phyloP scores from a whole-genome alignment of 73 alveolate species.

The Paramecium caudatum region DNA sequence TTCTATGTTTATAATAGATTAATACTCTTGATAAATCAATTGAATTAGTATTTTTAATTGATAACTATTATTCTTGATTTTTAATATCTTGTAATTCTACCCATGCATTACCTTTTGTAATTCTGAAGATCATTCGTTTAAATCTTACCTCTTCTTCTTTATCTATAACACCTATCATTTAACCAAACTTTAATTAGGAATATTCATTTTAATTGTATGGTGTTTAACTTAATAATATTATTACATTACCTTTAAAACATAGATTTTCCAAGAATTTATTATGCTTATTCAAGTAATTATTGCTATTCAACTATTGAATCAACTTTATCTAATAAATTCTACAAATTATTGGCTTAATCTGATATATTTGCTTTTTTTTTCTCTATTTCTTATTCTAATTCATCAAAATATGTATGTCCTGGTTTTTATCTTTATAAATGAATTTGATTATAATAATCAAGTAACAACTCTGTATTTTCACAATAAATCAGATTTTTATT shows the following conservation, averaged over 20 bases:
- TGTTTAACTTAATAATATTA: background rate
- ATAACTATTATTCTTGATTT: background rate
- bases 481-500: slow-evolving; percentile 79
- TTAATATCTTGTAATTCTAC: slow-evolving; percentile 50
- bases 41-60: too few species aligned
- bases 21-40: too few species aligned
- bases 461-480: slow-evolving; percentile 41
- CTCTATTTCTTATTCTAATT: slow-evolving; percentile 69
- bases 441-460: slow-evolving; percentile 71
- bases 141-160: slow-evolving; percentile 88
- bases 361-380: background rate
- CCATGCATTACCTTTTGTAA: slow-evolving; percentile 95
- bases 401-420: slow-evolving; percentile 76
- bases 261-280: slow-evolving; percentile 60
- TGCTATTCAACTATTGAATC: slow-evolving; percentile 60
- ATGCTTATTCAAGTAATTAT: slow-evolving; percentile 70
- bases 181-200: slow-evolving; percentile 4
- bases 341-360: slow-evolving; percentile 68
- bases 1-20: too few species aligned
- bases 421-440: slow-evolving; percentile 33
- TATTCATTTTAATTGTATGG: slow-evolving; percentile 6
- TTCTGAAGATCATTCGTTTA: slow-evolving; percentile 93
- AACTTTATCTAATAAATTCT: slow-evolving; percentile 52
- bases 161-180: slow-evolving; percentile 92
- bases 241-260: background rate